Evolutionary conservation across 441 rosid species (phyloP).

Genomic region (Pelargonium citronellum): DNA sequence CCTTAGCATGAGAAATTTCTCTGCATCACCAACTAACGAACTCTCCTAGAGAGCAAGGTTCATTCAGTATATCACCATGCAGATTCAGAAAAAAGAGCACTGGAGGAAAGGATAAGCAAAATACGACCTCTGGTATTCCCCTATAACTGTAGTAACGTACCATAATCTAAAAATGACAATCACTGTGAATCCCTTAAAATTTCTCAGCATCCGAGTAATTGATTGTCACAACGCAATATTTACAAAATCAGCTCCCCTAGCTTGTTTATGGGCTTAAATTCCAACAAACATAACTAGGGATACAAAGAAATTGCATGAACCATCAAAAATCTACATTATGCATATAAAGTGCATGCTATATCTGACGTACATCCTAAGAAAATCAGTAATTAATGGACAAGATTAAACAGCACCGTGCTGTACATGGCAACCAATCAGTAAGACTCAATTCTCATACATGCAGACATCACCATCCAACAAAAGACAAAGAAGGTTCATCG

Average conservation of each 20-base stretch:
- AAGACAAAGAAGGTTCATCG: too few species aligned
- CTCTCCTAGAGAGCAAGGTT: constrained; percentile 38
- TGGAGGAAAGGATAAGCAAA: neutral
- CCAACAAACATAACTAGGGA: too few species aligned
- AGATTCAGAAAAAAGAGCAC: neutral
- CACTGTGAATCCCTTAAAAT: neutral
- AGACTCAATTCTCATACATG: neutral
- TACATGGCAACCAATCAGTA: neutral
- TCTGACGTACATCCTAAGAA: neutral
- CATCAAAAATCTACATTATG: neutral
- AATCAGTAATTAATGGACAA: neutral
- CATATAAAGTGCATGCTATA: neutral
- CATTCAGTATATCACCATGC: constrained; percentile 18
- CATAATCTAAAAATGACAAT: neutral
- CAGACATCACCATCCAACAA: too few species aligned
- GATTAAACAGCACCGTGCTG: neutral
- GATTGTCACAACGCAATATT: neutral
- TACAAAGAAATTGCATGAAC: too few species aligned
- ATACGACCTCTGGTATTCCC: too few species aligned
- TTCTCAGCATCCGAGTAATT: neutral
- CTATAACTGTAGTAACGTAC: neutral
- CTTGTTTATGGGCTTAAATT: neutral
- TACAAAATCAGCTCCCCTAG: neutral
- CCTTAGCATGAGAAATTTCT: constrained; percentile 54
- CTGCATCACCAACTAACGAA: constrained; percentile 55